Conservation (phyloP, 495 filamentous ascomycete genomes). For the Xylaria sp. region DNA sequence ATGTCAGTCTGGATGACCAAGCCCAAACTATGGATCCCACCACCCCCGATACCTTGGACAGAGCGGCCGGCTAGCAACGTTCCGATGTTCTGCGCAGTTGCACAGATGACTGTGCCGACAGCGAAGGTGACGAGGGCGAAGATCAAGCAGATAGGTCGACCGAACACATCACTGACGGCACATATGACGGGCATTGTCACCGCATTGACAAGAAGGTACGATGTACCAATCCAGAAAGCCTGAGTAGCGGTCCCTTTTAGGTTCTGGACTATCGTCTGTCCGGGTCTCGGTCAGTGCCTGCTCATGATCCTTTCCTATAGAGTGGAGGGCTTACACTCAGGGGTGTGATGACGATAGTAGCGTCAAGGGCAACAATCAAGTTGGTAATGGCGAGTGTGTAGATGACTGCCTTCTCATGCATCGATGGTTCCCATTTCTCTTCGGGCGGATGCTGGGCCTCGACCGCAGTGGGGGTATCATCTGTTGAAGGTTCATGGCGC, state of each 20-base stretch:
- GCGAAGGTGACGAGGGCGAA: slow-evolving; percentile 49
- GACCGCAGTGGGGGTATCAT: background rate
- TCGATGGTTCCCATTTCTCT: slow-evolving; percentile 46
- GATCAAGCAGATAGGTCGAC: slow-evolving; percentile 55
- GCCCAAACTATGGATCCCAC: slow-evolving; percentile 80
- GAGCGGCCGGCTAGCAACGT: slow-evolving; percentile 80
- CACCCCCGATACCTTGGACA: slow-evolving; percentile 83
- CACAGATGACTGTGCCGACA: slow-evolving; percentile 54
- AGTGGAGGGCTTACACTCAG: slow-evolving; percentile 41
- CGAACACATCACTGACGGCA: slow-evolving; percentile 60
- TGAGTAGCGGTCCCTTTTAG: slow-evolving; percentile 54
- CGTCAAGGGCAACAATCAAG: slow-evolving; percentile 62
- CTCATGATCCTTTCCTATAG: background rate
- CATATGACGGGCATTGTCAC: slow-evolving; percentile 58
- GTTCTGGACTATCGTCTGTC: slow-evolving; percentile 48
- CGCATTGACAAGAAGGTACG: slow-evolving; percentile 57
- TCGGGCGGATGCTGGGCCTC: slow-evolving; percentile 29
- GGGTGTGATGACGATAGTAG: slow-evolving; percentile 59
- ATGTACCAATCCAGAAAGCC: slow-evolving; percentile 63
- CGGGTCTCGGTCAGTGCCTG: background rate
- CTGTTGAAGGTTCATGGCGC: background rate
- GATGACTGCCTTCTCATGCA: slow-evolving; percentile 50
- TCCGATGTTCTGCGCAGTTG: slow-evolving; percentile 45
- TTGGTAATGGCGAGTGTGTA: slow-evolving; percentile 52
- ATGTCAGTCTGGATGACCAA: slow-evolving; percentile 74